Evolutionary conservation across 169 alveolate species (phyloP).

Genomic region (Pseudocohnilembus persalinus): DNA sequence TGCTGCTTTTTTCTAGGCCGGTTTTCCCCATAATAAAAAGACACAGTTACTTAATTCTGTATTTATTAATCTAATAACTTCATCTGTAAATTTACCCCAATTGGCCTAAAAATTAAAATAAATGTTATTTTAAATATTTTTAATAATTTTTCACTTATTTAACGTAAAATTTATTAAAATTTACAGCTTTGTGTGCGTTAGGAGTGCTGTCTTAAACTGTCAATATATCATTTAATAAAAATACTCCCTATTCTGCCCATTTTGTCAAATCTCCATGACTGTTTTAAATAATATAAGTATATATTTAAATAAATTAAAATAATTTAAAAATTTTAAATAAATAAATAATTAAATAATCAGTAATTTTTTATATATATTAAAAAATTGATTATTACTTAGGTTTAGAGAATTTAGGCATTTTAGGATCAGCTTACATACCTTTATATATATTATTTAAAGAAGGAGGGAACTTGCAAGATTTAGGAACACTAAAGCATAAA

Average conservation of each 20-base stretch:
- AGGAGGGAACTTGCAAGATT: conserved; percentile 95
- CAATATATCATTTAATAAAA: conserved; percentile 93
- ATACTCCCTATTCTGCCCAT: conserved; percentile 99
- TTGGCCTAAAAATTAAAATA: conserved; percentile 61
- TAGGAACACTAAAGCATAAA: conserved; percentile 96
- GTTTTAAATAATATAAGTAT: conserved; percentile 60
- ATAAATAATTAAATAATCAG: no score
- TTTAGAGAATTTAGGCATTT: conserved; percentile 20
- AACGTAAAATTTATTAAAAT: no score
- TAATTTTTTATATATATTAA: no score
- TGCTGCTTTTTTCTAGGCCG: conserved; percentile 91
- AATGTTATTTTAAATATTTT: no score
- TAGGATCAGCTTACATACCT: conserved; percentile 84
- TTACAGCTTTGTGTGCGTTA: conserved; percentile 86
- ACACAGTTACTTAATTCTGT: conserved; percentile 68
- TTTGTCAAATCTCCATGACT: conserved; percentile 96
- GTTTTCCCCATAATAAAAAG: conserved; percentile 89
- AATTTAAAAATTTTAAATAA: no score
- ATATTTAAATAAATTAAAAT: no score
- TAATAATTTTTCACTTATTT: no score
- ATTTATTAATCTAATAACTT: conserved; percentile 79
- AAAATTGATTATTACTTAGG: not conserved
- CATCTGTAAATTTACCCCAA: conserved; percentile 88
- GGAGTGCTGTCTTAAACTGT: conserved; percentile 94
- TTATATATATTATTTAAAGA: conserved; percentile 95